Evolutionary conservation across 2,329 filamentous ascomycete genomes (phyloP), one percentile per base, ranked within the genome.

Genomic region (Ceratocystis albifundus): DNA sequence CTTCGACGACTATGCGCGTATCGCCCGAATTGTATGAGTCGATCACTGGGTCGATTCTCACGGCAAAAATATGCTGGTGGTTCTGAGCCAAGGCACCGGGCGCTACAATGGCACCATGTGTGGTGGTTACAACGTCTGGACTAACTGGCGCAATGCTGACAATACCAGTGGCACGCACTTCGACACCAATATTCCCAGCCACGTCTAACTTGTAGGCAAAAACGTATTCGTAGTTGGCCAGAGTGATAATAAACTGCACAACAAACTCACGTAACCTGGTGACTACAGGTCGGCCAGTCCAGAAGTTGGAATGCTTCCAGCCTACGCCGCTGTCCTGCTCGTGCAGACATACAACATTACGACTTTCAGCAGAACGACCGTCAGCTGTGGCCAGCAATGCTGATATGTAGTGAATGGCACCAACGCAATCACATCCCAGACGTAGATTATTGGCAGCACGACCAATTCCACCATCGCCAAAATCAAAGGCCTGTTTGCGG

Each of bases 281-380:
- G 0, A 88, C 83, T 0, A 84, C 82, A 0, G 84, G 83, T 8
- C 82, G 78, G 8, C 79, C 78, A 0, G 84, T 88, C n/a, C 86
- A 79, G 74, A 80, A 86, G 74, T 89, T 87, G 25, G 85, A 81
- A 75, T 89, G 87, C 72, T 89, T 89, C 85, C 85, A 88, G 25
- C 82, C 78, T 61, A 89, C 86, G 1, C 87, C 87, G 69, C 84
- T 82, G 71, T 89, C 87, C 71, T 88, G 82, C 74, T 89, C 87
- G 71, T 89, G 87, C 1, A 88, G 76, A 69, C 87, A 89, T 48
- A 88, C 76, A 1, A 84, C 84, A 63, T 85, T 84, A 61, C 81
- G 80, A 10, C 80, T 77, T 1, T 77, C 73, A 17, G 75, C 75
- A 0, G 83, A 78, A 1, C 79, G 77, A 0, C 87, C 87, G 36